phyloP scores from a whole-genome alignment of 202 grass and related monocot species.

The Zoysia matrella region DNA sequence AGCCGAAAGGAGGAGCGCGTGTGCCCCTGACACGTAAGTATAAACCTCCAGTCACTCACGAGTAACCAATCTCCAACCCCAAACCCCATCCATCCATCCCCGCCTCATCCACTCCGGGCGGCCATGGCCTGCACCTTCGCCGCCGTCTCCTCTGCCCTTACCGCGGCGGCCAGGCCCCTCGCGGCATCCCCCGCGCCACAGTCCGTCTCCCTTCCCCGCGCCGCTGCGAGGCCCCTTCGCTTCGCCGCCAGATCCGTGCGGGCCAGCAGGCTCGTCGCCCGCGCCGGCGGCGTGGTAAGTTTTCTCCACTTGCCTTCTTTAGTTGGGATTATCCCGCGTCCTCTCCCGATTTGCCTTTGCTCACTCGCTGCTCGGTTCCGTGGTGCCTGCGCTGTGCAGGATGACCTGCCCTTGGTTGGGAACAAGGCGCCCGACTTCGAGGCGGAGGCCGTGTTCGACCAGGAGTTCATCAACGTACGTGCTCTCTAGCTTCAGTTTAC shows the following conservation, averaged over 20 bases:
- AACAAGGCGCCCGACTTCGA: conserved; percentile 75
- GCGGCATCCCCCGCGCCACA: neutral
- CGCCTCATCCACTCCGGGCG: too few species aligned
- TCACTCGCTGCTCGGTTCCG: neutral
- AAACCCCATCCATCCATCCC: too few species aligned
- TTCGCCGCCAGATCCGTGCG: conserved; percentile 49
- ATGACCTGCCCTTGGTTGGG: conserved; percentile 72
- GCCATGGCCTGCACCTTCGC: too few species aligned
- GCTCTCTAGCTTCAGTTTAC: neutral
- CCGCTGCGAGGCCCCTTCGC: neutral
- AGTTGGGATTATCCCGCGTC: neutral
- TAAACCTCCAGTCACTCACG: too few species aligned
- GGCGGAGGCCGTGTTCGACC: conserved; percentile 85
- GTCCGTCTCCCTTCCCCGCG: conserved; percentile 39
- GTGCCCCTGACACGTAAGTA: too few species aligned
- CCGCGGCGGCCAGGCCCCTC: too few species aligned
- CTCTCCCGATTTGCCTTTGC: neutral
- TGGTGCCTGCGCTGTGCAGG: conserved; percentile 39
- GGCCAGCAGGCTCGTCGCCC: conserved; percentile 56
- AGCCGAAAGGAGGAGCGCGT: too few species aligned
- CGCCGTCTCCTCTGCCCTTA: too few species aligned
- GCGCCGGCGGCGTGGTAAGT: conserved; percentile 56
- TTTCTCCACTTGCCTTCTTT: neutral
- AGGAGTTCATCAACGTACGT: conserved; percentile 81
- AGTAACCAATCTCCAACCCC: too few species aligned